A percentile compares a stretch with the other conserved stretches of the same genome.
Conservation (phyloP, 148 eudicot genomes). For the Fagopyrum tataricum region DNA sequence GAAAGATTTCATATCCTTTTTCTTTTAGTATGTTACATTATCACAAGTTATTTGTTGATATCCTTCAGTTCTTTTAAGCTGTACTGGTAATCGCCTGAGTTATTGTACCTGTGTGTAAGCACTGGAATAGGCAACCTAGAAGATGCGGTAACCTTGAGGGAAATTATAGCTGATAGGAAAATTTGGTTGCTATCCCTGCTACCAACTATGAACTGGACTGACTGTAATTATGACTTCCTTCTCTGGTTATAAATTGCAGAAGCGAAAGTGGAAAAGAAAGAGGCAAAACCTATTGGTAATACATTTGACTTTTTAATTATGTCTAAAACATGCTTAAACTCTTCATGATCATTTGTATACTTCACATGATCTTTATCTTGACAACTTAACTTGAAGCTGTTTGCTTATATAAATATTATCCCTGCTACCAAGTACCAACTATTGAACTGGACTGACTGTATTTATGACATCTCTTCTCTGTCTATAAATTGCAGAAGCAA, state of each 20-base stretch:
- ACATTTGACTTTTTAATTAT: background rate
- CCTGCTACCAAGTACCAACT: background rate
- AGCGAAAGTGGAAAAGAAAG: slow-evolving; percentile 81
- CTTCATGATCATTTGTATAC: background rate
- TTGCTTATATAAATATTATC: background rate
- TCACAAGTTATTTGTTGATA: background rate
- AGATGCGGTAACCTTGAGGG: too few species aligned
- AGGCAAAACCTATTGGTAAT: slow-evolving; percentile 64
- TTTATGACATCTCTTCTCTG: slow-evolving; percentile 1
- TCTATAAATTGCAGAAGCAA: slow-evolving; percentile 49
- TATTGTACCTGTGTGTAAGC: background rate
- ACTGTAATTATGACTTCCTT: background rate
- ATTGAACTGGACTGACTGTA: background rate
- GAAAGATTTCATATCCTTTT: background rate
- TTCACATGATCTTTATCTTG: background rate
- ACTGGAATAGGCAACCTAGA: background rate
- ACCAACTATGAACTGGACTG: background rate
- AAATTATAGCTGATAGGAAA: background rate
- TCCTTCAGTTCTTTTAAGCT: background rate
- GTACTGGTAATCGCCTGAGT: background rate
- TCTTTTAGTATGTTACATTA: background rate
- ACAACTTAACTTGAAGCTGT: background rate
- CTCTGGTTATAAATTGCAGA: slow-evolving; percentile 40
- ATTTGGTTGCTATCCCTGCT: background rate
- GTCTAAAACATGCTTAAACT: background rate